Percentiles rank a stretch among this genome's conserved stretches.
These are phyloP conservation scores for Abrus precatorius DNA, from an alignment of 306 rosid species.

Conservation along the genomic window DNA sequence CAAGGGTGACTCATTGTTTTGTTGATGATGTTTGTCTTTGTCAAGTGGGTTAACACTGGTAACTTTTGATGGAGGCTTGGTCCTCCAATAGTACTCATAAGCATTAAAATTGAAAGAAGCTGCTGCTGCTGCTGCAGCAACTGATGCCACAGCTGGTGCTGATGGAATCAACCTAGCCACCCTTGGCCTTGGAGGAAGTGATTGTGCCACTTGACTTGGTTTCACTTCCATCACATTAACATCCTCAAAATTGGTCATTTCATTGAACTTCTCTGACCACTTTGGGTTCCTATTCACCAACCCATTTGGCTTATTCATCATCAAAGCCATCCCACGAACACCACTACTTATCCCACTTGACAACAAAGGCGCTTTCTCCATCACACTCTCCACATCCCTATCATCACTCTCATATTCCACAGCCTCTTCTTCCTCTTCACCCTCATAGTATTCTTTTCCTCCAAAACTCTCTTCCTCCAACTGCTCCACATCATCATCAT, in stretches of 20 bases:
- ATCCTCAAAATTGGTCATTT: slow-evolving; percentile 58
- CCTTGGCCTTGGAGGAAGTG: slow-evolving; percentile 73
- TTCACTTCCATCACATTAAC: slow-evolving; percentile 44
- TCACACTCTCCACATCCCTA: slow-evolving; percentile 40
- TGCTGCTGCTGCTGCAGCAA: slow-evolving; percentile 51
- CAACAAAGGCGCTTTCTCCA: slow-evolving; percentile 47
- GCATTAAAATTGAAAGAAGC: slow-evolving; percentile 75
- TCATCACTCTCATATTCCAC: not conserved
- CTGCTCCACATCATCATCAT: slow-evolving; percentile 1
- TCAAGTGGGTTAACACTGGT: slow-evolving; percentile 33
- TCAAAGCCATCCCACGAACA: slow-evolving; percentile 60
- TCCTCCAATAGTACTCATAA: slow-evolving; percentile 76
- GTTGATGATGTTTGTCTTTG: slow-evolving; percentile 27
- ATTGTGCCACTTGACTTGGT: slow-evolving; percentile 53
- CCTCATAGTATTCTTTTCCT: slow-evolving; percentile 12
- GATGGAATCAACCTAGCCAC: slow-evolving; percentile 57
- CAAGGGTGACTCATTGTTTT: not conserved
- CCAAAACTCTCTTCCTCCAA: slow-evolving; percentile 9
- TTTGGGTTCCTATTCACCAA: slow-evolving; percentile 60
- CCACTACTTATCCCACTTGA: slow-evolving; percentile 50
- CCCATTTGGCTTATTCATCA: slow-evolving; percentile 65
- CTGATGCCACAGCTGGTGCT: slow-evolving; percentile 38
- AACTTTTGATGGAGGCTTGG: slow-evolving; percentile 54
- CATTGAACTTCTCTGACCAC: slow-evolving; percentile 64
- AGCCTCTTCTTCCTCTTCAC: slow-evolving; percentile 29